A percentile compares a stretch with the other conserved stretches of the same genome.
phyloP scores from a whole-genome alignment of 2,329 filamentous ascomycete genomes.

The Dactylonectria estremocensis region DNA sequence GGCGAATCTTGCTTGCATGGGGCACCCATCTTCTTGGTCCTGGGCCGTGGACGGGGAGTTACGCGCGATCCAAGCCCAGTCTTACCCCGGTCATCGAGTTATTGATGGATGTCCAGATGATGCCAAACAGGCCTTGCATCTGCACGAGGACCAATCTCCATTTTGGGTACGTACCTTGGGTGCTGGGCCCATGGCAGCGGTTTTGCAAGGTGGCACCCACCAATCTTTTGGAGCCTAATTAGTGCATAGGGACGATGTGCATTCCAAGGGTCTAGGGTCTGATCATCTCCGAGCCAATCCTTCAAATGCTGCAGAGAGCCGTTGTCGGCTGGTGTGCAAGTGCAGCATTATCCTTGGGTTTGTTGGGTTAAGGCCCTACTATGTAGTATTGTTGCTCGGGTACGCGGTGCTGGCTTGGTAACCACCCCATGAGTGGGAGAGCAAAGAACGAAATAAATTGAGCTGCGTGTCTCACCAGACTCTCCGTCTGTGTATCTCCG shows the following conservation, averaged over 20 bases:
- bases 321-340: conserved; percentile 19
- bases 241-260: conserved; percentile 36
- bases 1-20: conserved; percentile 47
- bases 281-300: conserved; percentile 44
- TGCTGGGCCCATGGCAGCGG: conserved; percentile 48
- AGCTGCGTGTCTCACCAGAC: background rate
- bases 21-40: conserved; percentile 31
- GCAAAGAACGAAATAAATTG: background rate
- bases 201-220: conserved; percentile 42
- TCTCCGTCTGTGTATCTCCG: background rate
- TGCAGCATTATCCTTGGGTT: conserved; percentile 20
- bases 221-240: conserved; percentile 43
- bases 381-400: conserved; percentile 12
- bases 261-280: conserved; percentile 45
- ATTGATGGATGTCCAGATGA: conserved; percentile 34
- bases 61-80: conserved; percentile 32
- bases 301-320: conserved; percentile 26
- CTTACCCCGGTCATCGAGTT: conserved; percentile 32
- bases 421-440: background rate
- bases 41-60: conserved; percentile 35
- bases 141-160: conserved; percentile 38
- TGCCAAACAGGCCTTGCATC: conserved; percentile 41
- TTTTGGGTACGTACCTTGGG: conserved; percentile 26
- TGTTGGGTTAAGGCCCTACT: conserved; percentile 11
- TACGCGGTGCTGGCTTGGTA: background rate